These are phyloP conservation scores for Cyclospora cayetanensis DNA, from an alignment of 169 alveolate species.

Conservation along the genomic window DNA sequence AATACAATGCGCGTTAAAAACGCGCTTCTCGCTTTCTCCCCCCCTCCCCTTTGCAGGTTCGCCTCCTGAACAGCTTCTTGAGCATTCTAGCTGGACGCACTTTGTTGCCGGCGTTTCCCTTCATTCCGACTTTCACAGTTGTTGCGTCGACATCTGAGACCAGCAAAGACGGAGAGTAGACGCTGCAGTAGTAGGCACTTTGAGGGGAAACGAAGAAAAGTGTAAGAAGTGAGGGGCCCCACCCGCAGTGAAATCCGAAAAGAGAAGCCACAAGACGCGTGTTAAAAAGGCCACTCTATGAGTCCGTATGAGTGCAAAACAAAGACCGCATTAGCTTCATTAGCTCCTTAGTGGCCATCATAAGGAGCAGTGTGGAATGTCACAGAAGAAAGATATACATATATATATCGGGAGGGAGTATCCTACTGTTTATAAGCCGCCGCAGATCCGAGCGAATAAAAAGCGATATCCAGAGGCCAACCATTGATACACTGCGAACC, in stretches of 20 bases:
- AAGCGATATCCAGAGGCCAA: conserved; percentile 27
- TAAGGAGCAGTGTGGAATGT: background rate
- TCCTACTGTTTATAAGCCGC: background rate
- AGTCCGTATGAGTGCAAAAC: background rate
- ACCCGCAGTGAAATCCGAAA: no score
- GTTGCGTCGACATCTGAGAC: conserved; percentile 47
- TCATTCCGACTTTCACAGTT: conserved; percentile 64
- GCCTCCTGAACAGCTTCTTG: no score
- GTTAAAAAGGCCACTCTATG: no score
- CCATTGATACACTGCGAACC: conserved; percentile 44
- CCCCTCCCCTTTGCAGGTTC: no score
- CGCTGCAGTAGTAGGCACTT: background rate
- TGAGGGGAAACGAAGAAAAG: no score
- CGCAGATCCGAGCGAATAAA: conserved; percentile 34
- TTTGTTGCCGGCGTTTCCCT: conserved; percentile 69
- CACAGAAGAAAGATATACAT: background rate
- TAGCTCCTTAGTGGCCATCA: background rate
- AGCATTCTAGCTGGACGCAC: no score
- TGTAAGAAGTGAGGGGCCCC: no score
- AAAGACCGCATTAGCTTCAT: background rate
- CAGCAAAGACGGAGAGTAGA: background rate
- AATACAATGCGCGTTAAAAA: no score
- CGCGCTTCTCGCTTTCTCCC: no score
- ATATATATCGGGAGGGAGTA: background rate
- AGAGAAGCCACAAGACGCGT: no score